Evolutionary conservation across 352 stramenopile genomes (phyloP).

Genomic region (Lagenidium sp.): DNA sequence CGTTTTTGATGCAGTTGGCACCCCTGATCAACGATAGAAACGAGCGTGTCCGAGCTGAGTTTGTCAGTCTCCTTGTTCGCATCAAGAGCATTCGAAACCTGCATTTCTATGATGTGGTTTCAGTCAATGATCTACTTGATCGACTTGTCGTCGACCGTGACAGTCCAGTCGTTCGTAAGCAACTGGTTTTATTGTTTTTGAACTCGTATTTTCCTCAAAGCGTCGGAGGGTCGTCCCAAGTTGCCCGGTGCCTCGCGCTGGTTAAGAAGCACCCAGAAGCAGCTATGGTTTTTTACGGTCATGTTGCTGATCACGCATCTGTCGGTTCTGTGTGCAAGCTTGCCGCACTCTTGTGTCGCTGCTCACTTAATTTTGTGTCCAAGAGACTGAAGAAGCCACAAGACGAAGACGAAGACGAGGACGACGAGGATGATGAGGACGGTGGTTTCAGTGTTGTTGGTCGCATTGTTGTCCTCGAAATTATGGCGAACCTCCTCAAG

Average conservation of each 20-base stretch:
- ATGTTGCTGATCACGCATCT: conserved; percentile 62
- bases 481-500: conserved; percentile 62
- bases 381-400: conserved; percentile 36
- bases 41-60: conserved; percentile 73
- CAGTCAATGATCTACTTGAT: conserved; percentile 64
- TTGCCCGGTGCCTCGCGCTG: conserved; percentile 67
- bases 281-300: conserved; percentile 77
- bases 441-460: conserved; percentile 57
- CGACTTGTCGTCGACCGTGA: conserved; percentile 64
- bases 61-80: conserved; percentile 65
- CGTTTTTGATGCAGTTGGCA: conserved; percentile 28
- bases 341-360: conserved; percentile 59
- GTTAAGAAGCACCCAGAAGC: conserved; percentile 78
- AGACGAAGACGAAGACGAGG: conserved; percentile 20
- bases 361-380: conserved; percentile 71
- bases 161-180: conserved; percentile 45
- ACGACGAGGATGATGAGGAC: conserved; percentile 42
- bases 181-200: conserved; percentile 73
- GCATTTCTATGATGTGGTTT: conserved; percentile 83
- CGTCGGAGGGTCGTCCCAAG: conserved; percentile 68
- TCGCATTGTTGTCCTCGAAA: conserved; percentile 65
- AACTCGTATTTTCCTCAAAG: conserved; percentile 86
- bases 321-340: conserved; percentile 81
- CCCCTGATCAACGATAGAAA: conserved; percentile 80
- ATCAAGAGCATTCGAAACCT: conserved; percentile 85